Base-by-base conservation (phyloP, 2,329 filamentous ascomycete species). In the Aspergillus novoparasiticus region DNA sequence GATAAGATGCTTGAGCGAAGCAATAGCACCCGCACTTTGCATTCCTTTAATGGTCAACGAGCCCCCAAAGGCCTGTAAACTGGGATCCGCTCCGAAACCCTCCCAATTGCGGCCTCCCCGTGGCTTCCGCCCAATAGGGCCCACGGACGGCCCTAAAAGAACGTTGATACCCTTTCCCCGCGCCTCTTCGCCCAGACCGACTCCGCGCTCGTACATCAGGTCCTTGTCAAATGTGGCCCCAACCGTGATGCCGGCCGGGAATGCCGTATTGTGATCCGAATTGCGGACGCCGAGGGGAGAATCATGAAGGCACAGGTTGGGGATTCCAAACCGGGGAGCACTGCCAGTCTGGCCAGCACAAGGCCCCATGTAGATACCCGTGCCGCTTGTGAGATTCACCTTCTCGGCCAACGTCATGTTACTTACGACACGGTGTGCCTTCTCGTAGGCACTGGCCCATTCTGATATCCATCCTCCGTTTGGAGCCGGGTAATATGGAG, bases 391-490 rank as follows among this genome's bases (percentile, higher is more conserved):
- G 58, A 93, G 83, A 72, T 93, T 94, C 4, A 90, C 89, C 79
- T 94, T 94, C 75, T 94, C 91, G 2, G 90, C 90, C 61, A 94
- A 77, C 0, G 90, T 94, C 90, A 94, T 92, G 55, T 87, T 85
- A 59, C 87, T 85, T 19, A 94, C 91, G 16, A 94, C 76, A 4
- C 81, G 76, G 62, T 87, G 83, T 1, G 91, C 91, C 71, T 90
- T 92, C 58, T 79, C 79, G 72, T 93, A 94, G 69, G 90, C 89
- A 21, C 85, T 85, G 26, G 81, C 80, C 91, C 91, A 94, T 62
- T 86, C 85, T 6, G 84, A 78, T 0, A 84, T 79, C 88, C 91
- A 93, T 45, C 91, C 91, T 57, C 90, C 90, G 58, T 87, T 85
- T 0, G 90, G 90, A 10, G 90, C 82, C 23, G 90, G 90, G 73